Conservation (phyloP, 139 green algal species). For the Ostreobium quekettii region DNA sequence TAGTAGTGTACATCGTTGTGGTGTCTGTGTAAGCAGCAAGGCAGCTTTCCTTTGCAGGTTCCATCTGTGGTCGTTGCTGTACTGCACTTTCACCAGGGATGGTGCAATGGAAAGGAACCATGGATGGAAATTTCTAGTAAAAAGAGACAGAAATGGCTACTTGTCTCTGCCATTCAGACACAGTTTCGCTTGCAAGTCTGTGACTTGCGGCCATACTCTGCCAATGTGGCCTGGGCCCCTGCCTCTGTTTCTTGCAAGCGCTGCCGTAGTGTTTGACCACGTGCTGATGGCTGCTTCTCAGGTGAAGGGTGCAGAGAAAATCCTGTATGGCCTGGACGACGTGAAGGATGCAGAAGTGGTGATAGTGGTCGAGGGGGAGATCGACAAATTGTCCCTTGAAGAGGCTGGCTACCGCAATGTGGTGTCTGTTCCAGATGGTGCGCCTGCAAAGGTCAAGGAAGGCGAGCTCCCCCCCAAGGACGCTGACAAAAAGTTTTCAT, state of each 20-base stretch:
- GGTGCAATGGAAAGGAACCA: no score
- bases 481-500: neutral
- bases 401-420: conserved; percentile 62
- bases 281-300: conserved; percentile 20
- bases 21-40: no score
- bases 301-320: conserved; percentile 52
- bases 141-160: no score
- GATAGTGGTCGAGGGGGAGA: conserved; percentile 75
- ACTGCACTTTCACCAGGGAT: no score
- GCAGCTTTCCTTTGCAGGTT: no score
- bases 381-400: conserved; percentile 84
- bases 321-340: conserved; percentile 85
- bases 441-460: conserved; percentile 48
- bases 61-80: no score
- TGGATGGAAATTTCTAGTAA: no score
- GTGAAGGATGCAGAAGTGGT: conserved; percentile 27
- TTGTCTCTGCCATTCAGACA: no score
- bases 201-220: neutral
- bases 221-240: neutral
- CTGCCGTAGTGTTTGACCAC: no score
- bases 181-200: neutral
- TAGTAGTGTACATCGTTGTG: no score
- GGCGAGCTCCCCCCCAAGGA: conserved; percentile 29
- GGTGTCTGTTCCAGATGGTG: conserved; percentile 66
- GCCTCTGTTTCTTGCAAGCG: no score